Evolutionary conservation across 2,329 filamentous ascomycete genomes (phyloP).

Genomic region (Nigrograna mackinnonii): DNA sequence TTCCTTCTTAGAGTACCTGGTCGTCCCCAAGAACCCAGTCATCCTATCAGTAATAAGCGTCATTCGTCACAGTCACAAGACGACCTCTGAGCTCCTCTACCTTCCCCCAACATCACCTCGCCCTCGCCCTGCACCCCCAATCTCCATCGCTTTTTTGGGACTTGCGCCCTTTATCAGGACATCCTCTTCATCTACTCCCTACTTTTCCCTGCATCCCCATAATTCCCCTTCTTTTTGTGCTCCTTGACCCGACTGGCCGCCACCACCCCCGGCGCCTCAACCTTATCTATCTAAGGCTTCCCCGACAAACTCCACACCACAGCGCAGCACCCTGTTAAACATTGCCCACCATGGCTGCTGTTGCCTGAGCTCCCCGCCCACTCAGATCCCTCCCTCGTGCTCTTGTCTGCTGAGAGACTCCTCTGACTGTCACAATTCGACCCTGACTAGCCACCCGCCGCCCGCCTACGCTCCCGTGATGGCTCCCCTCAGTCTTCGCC

Average conservation of each 20-base stretch:
- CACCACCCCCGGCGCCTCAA: constrained; percentile 19
- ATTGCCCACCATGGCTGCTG: constrained; percentile 37
- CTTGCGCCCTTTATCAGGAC: not conserved
- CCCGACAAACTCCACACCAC: constrained; percentile 11
- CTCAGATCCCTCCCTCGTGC: constrained; percentile 24
- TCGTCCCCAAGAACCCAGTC: constrained; percentile 18
- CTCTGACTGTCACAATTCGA: constrained; percentile 24
- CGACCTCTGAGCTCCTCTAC: constrained; percentile 17
- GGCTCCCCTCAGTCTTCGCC: constrained; percentile 37
- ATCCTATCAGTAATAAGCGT: constrained; percentile 34
- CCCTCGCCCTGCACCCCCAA: constrained; percentile 4
- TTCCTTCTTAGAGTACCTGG: constrained; percentile 1
- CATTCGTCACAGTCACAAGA: constrained; percentile 37
- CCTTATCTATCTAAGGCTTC: constrained; percentile 32
- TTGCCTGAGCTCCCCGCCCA: constrained; percentile 34
- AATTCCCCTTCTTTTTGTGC: constrained; percentile 9
- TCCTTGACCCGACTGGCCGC: constrained; percentile 12
- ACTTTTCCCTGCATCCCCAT: constrained; percentile 8
- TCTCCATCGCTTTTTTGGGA: not conserved
- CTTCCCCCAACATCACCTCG: constrained; percentile 15
- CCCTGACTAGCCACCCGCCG: constrained; percentile 23
- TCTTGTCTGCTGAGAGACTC: constrained; percentile 31
- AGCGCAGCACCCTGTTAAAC: constrained; percentile 16
- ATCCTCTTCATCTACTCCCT: not conserved
- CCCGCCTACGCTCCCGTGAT: constrained; percentile 39